Evolutionary conservation across 352 stramenopile genomes (phyloP).

Genomic region (Pythium guiyangense): DNA sequence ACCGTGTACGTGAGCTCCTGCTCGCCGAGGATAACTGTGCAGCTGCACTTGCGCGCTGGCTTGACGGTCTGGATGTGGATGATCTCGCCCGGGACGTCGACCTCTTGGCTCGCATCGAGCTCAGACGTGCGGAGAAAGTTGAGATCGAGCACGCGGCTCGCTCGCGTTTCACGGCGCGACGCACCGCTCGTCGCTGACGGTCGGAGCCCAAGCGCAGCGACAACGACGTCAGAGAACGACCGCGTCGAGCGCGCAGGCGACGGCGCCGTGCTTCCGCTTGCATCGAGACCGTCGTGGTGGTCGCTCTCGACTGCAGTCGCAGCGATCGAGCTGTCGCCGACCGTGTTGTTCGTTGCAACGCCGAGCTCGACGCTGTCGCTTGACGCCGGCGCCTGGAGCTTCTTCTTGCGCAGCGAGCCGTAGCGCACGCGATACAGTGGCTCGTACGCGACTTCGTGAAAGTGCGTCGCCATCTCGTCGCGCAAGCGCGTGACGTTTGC

Average conservation of each 20-base stretch:
- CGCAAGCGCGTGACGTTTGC: slow-evolving; percentile 59
- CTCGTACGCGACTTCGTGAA: slow-evolving; percentile 60
- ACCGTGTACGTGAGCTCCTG: slow-evolving; percentile 71
- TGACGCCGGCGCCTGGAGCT: slow-evolving; percentile 14
- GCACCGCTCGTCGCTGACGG: neutral
- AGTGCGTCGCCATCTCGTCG: slow-evolving; percentile 66
- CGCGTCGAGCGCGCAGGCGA: slow-evolving; percentile 1
- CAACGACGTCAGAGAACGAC: neutral
- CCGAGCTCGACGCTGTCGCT: slow-evolving; percentile 9
- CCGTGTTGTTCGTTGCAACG: neutral
- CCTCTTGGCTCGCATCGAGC: slow-evolving; percentile 43
- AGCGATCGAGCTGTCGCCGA: neutral
- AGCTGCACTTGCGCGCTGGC: slow-evolving; percentile 51
- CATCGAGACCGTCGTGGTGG: neutral
- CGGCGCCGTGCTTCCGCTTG: neutral
- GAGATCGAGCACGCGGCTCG: slow-evolving; percentile 19
- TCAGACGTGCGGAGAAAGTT: slow-evolving; percentile 29
- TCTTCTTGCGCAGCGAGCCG: slow-evolving; percentile 35
- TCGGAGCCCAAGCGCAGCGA: neutral
- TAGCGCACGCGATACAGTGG: slow-evolving; percentile 55
- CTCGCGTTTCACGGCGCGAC: slow-evolving; percentile 1
- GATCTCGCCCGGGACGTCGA: slow-evolving; percentile 69
- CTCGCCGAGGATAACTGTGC: slow-evolving; percentile 57
- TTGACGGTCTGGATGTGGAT: slow-evolving; percentile 62
- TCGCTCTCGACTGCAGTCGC: slow-evolving; percentile 7